Evolutionary conservation across 1,284 basidiomycete species (phyloP).

Genomic region (Bjerkandera adusta): DNA sequence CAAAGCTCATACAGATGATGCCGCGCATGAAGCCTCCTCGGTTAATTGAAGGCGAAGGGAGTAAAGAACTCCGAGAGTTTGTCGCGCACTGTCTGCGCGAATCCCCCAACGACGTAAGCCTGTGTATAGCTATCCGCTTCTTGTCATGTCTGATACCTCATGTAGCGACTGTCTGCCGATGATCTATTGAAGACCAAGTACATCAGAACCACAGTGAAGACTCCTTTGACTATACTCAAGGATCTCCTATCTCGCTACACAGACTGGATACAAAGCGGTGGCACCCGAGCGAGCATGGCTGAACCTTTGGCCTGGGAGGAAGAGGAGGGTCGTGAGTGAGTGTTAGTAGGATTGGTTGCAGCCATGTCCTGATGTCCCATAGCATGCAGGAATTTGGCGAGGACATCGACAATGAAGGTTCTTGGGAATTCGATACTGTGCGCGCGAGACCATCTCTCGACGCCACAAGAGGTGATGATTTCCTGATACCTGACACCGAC

Average conservation of each 20-base stretch:
- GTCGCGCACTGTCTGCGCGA: slow-evolving; percentile 85
- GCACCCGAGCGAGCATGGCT: slow-evolving; percentile 78
- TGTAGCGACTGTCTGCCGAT: slow-evolving; percentile 83
- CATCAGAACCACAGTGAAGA: slow-evolving; percentile 81
- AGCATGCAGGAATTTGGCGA: too few species aligned
- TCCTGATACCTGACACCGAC: too few species aligned
- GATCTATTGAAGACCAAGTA: slow-evolving; percentile 91
- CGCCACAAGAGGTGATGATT: slow-evolving; percentile 10
- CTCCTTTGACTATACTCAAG: slow-evolving; percentile 70
- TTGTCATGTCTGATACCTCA: slow-evolving; percentile 11
- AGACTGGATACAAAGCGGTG: slow-evolving; percentile 77
- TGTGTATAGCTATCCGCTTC: neutral
- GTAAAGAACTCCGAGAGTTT: slow-evolving; percentile 88
- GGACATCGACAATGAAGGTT: slow-evolving; percentile 39
- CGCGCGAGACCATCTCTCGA: slow-evolving; percentile 39
- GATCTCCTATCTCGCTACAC: slow-evolving; percentile 82
- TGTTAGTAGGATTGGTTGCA: slow-evolving; percentile 4
- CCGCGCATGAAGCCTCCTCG: slow-evolving; percentile 85
- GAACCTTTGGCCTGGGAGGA: slow-evolving; percentile 72
- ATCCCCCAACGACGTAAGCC: slow-evolving; percentile 72
- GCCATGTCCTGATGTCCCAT: neutral
- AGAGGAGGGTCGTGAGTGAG: slow-evolving; percentile 55
- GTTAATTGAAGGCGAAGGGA: slow-evolving; percentile 75
- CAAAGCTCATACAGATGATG: slow-evolving; percentile 91
- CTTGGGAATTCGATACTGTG: slow-evolving; percentile 80